A percentile compares a stretch with the other conserved stretches of the same genome.
Conservation (phyloP, 805 yeast genomes). For the Candida krabiensis region DNA sequence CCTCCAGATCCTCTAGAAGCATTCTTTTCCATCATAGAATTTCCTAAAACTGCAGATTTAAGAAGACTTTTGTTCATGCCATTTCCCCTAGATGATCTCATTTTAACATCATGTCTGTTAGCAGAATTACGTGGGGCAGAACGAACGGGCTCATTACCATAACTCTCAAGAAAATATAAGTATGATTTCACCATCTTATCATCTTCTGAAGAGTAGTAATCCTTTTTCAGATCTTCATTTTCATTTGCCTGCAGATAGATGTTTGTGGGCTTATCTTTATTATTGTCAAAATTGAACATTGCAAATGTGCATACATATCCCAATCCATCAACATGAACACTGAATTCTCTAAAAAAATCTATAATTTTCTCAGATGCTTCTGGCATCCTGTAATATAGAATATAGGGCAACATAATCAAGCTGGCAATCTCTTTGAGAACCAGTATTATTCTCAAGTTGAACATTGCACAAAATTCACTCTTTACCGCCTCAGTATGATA, state of each 20-base stretch:
- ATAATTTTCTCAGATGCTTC: constrained; percentile 70
- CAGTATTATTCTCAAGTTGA: constrained; percentile 69
- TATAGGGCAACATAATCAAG: constrained; percentile 80
- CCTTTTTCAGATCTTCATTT: constrained; percentile 34
- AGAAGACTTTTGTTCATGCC: constrained; percentile 17
- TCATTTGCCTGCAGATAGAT: constrained; percentile 13
- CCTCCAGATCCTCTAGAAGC: constrained; percentile 7
- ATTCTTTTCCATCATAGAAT: constrained; percentile 16
- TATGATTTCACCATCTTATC: constrained; percentile 92
- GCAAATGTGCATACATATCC: constrained; percentile 96
- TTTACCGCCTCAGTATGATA: constrained; percentile 85
- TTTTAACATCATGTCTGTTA: too few relatives aligned
- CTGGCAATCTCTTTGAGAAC: constrained; percentile 79
- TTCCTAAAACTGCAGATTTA: constrained; percentile 26
- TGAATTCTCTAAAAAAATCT: constrained; percentile 87
- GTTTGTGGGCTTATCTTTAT: constrained; percentile 34
- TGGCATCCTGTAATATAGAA: constrained; percentile 84
- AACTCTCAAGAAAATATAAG: constrained; percentile 82
- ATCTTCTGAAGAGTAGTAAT: constrained; percentile 56
- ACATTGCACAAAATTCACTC: constrained; percentile 75
- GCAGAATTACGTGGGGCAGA: constrained; percentile 1
- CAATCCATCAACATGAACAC: constrained; percentile 89
- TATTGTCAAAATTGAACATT: constrained; percentile 78
- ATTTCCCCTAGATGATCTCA: constrained; percentile 1
- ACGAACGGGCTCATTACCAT: constrained; percentile 49